Percentiles rank a stretch among this genome's conserved stretches.
phyloP scores from a whole-genome alignment of 2,329 filamentous ascomycete genomes.

The Bipolaris victoriae region DNA sequence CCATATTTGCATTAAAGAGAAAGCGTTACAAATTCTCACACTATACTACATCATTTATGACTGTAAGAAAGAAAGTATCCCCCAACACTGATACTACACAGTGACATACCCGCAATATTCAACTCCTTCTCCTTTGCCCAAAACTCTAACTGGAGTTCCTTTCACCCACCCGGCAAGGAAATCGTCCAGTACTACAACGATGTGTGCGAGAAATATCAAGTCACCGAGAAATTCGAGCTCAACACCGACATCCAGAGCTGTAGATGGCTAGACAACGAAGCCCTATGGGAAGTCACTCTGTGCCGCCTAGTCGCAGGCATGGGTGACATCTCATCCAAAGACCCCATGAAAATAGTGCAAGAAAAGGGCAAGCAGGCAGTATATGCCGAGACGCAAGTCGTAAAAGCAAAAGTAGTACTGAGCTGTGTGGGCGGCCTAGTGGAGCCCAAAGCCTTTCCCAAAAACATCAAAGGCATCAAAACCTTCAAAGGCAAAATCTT shows the following conservation, averaged over 20 bases:
- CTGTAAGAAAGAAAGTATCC: not conserved
- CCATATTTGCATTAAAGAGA: not conserved
- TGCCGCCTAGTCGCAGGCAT: constrained; percentile 59
- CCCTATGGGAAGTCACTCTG: constrained; percentile 62
- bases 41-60: too few relatives aligned
- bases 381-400: constrained; percentile 58
- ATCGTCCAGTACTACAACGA: constrained; percentile 60
- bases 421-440: constrained; percentile 63
- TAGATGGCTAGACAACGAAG: constrained; percentile 59
- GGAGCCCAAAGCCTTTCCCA: constrained; percentile 59
- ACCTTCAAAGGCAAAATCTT: constrained; percentile 62
- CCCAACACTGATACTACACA: constrained; percentile 20
- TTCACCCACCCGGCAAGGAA: constrained; percentile 58
- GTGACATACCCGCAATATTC: constrained; percentile 59
- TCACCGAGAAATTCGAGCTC: constrained; percentile 64
- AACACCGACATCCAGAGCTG: constrained; percentile 63
- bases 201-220: constrained; percentile 59
- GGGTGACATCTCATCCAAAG: constrained; percentile 59
- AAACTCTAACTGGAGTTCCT: constrained; percentile 59
- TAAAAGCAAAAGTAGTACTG: constrained; percentile 62
- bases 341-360: constrained; percentile 53
- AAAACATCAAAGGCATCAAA: constrained; percentile 59
- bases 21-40: not conserved
- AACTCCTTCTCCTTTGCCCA: constrained; percentile 64
- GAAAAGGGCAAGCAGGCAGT: constrained; percentile 55